Evolutionary conservation across 257 asterid genomes (phyloP).

Genomic region (Solanum chilense): DNA sequence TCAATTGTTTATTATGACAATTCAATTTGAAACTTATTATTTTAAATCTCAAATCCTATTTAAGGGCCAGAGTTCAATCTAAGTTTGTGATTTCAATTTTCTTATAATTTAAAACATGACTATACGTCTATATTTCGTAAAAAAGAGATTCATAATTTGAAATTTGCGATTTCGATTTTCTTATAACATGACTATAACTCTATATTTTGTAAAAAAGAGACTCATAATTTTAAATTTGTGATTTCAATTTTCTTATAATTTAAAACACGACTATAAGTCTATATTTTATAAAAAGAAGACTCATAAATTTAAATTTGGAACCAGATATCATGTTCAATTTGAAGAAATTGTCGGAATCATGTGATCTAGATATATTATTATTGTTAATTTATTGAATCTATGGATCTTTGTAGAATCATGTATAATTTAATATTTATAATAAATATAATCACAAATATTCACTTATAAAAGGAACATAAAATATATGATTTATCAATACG

Average conservation of each 20-base stretch:
- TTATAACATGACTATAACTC: too few relatives aligned
- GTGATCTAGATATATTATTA: background rate
- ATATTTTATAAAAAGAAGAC: background rate
- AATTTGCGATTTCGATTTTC: background rate
- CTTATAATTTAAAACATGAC: too few relatives aligned
- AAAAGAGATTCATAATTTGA: too few relatives aligned
- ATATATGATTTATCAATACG: background rate
- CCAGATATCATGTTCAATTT: background rate
- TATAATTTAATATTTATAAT: background rate
- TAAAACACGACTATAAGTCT: background rate
- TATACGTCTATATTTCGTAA: too few relatives aligned
- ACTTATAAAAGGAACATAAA: background rate
- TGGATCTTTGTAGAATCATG: background rate
- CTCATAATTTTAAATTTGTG: background rate
- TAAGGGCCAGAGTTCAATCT: background rate
- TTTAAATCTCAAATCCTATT: background rate
- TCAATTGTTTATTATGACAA: background rate
- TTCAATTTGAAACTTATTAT: background rate
- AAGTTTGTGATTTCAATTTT: background rate
- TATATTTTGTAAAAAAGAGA: too few relatives aligned
- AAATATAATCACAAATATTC: background rate
- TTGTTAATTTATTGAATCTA: background rate
- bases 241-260: background rate
- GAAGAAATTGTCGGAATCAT: background rate
- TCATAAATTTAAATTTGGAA: background rate